Evolutionary conservation across 2,329 filamentous ascomycete genomes (phyloP).

Genomic region (Talaromyces piceae): DNA sequence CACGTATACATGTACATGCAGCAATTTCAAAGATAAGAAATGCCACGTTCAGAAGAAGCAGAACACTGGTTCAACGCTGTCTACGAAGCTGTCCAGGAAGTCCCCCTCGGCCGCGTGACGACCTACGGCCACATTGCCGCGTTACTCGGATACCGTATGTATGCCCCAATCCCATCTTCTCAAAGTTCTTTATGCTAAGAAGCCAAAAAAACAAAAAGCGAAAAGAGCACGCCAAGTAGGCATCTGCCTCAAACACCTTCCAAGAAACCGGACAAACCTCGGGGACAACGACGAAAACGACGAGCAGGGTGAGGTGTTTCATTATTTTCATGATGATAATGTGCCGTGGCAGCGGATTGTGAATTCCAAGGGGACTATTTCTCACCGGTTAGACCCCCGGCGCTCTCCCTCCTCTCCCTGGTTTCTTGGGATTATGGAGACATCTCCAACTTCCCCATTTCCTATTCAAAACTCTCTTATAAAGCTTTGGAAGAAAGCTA

Average conservation of each 20-base stretch:
- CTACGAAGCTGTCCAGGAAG: conserved; percentile 76
- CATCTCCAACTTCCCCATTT: too few species aligned
- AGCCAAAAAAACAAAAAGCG: too few species aligned
- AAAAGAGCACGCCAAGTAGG: conserved; percentile 78
- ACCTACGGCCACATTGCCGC: conserved; percentile 70
- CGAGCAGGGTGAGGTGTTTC: conserved; percentile 19
- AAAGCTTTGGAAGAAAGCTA: too few species aligned
- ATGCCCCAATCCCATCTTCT: background rate
- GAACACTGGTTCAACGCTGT: conserved; percentile 54
- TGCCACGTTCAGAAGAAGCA: conserved; percentile 42
- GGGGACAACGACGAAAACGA: conserved; percentile 4
- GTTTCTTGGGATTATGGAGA: too few species aligned
- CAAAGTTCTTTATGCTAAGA: too few species aligned
- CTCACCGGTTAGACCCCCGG: conserved; percentile 59
- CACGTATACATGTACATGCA: too few species aligned
- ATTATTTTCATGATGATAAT: conserved; percentile 62
- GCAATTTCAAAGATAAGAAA: too few species aligned
- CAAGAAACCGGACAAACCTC: conserved; percentile 27
- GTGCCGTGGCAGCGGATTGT: conserved; percentile 96
- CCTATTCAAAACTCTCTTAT: too few species aligned
- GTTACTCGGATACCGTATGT: conserved; percentile 53
- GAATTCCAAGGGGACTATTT: conserved; percentile 78
- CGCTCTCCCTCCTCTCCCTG: background rate
- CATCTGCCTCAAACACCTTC: conserved; percentile 79
- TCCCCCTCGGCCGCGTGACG: conserved; percentile 76